Percentiles rank a stretch among this genome's conserved stretches.
phyloP scores from a whole-genome alignment of 768 basidiomycete genomes.

The Psilocybe subaeruginosa region DNA sequence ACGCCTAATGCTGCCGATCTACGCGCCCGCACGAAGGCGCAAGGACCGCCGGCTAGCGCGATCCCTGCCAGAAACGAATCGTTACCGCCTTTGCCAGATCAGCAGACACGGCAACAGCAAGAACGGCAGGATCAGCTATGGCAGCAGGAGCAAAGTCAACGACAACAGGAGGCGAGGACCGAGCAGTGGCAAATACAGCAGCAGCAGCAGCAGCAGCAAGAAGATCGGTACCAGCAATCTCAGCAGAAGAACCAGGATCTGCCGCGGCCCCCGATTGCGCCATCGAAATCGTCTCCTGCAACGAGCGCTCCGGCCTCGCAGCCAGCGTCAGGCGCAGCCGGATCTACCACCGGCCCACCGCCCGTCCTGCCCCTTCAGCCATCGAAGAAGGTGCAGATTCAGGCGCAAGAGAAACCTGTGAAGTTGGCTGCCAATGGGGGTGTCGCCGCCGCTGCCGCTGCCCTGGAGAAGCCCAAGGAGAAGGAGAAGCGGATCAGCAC shows the following conservation, averaged over 20 bases:
- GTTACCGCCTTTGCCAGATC: constrained; percentile 26
- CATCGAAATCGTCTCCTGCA: constrained; percentile 51
- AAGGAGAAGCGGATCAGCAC: constrained; percentile 93
- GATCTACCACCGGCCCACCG: constrained; percentile 54
- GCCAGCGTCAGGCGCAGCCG: constrained; percentile 49
- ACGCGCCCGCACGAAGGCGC: constrained; percentile 63
- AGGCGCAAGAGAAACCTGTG: constrained; percentile 46
- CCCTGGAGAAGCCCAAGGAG: constrained; percentile 75
- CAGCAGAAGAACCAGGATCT: constrained; percentile 28
- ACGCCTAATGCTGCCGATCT: constrained; percentile 69
- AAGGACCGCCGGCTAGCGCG: constrained; percentile 44
- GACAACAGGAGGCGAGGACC: constrained; percentile 34
- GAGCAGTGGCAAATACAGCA: constrained; percentile 39
- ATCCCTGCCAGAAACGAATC: constrained; percentile 56
- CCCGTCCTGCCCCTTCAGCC: constrained; percentile 79
- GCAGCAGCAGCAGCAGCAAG: constrained; percentile 21
- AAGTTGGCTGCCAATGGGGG: constrained; percentile 44
- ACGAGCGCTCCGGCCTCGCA: constrained; percentile 45
- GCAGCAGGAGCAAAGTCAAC: constrained; percentile 27
- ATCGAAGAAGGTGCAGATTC: constrained; percentile 70
- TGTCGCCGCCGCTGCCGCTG: constrained; percentile 69
- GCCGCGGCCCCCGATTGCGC: constrained; percentile 39
- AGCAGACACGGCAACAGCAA: constrained; percentile 26
- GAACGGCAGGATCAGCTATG: constrained; percentile 33
- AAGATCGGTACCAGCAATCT: constrained; percentile 29